Percentiles rank a stretch among this genome's conserved stretches.
Evolutionary conservation across 352 stramenopile genomes (phyloP).

Genomic region (Ophiocytium majus): DNA sequence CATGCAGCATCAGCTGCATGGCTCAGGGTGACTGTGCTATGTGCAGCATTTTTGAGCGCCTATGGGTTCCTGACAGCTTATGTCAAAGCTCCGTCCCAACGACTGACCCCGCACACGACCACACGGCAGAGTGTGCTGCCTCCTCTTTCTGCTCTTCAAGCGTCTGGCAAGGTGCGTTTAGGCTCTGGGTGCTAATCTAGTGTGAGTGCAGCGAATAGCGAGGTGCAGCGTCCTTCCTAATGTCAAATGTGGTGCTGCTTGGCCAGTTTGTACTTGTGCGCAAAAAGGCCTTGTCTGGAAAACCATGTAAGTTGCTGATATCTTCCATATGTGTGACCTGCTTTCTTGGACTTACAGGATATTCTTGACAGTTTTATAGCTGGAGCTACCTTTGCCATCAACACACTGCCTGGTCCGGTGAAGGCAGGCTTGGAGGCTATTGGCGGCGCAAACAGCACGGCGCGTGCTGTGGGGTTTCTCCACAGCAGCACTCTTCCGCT

Average conservation of each 20-base stretch:
- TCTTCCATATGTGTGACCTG: not conserved
- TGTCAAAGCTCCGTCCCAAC: not conserved
- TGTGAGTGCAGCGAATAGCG: not conserved
- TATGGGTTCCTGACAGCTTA: not conserved
- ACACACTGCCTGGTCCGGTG: not conserved
- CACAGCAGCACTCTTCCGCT: not conserved
- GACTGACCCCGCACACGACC: not conserved
- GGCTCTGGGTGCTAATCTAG: not conserved
- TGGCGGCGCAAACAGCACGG: not conserved
- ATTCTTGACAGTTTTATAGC: not conserved
- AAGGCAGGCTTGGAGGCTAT: not conserved
- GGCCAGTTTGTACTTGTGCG: not conserved
- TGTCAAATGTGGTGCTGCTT: not conserved
- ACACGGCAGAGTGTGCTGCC: not conserved
- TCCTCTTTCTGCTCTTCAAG: not conserved
- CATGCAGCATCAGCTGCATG: not conserved
- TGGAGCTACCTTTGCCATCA: not conserved
- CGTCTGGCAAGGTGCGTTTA: not conserved
- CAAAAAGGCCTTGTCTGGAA: not conserved
- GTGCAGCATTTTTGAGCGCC: not conserved
- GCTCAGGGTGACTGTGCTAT: not conserved
- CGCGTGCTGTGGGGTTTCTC: not conserved
- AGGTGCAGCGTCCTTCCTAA: not conserved
- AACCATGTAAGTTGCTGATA: not conserved
- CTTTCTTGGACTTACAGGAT: not conserved